Percentiles rank a stretch among this genome's conserved stretches.
Evolutionary conservation across 495 filamentous ascomycete species (phyloP).

Genomic region (Podospora anserina): DNA sequence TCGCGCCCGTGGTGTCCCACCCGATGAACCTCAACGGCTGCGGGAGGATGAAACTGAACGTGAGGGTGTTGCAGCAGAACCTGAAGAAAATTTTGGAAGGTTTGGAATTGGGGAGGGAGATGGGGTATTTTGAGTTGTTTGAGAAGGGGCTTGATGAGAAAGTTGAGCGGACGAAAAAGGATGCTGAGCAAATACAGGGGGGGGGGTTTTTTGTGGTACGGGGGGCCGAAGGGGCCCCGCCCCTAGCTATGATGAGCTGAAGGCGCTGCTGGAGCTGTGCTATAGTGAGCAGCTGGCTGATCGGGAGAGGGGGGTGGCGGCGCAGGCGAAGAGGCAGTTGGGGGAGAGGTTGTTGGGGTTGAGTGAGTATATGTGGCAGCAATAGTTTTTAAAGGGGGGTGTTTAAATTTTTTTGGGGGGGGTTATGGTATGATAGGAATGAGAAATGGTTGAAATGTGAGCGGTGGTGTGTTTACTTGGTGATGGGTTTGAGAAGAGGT

Average conservation of each 20-base stretch:
- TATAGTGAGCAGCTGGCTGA: slow-evolving; percentile 76
- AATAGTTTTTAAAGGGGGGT: slow-evolving; percentile 22
- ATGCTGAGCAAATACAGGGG: slow-evolving; percentile 26
- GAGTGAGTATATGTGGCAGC: slow-evolving; percentile 78
- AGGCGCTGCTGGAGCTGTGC: slow-evolving; percentile 76
- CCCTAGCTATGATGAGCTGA: slow-evolving; percentile 82
- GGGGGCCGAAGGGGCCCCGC: too few relatives aligned
- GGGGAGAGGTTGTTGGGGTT: slow-evolving; percentile 70
- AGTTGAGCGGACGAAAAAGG: slow-evolving; percentile 59
- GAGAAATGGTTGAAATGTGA: too few relatives aligned
- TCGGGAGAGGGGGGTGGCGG: slow-evolving; percentile 67
- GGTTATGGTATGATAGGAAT: too few relatives aligned
- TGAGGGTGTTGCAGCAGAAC: slow-evolving; percentile 91
- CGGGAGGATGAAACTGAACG: slow-evolving; percentile 80
- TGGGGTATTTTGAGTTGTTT: slow-evolving; percentile 78
- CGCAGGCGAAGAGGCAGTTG: slow-evolving; percentile 68
- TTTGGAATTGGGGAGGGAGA: slow-evolving; percentile 64
- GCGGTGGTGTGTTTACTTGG: too few relatives aligned
- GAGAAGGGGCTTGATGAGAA: slow-evolving; percentile 69
- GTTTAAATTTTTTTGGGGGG: too few relatives aligned
- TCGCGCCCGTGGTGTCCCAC: slow-evolving; percentile 40
- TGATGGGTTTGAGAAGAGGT: too few relatives aligned
- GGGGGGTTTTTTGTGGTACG: too few relatives aligned
- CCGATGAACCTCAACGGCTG: slow-evolving; percentile 61
- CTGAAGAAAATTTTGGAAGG: slow-evolving; percentile 84